Evolutionary conservation across 2,329 filamentous ascomycete species (phyloP).

Genomic region (Trichoderma koningiopsis): DNA sequence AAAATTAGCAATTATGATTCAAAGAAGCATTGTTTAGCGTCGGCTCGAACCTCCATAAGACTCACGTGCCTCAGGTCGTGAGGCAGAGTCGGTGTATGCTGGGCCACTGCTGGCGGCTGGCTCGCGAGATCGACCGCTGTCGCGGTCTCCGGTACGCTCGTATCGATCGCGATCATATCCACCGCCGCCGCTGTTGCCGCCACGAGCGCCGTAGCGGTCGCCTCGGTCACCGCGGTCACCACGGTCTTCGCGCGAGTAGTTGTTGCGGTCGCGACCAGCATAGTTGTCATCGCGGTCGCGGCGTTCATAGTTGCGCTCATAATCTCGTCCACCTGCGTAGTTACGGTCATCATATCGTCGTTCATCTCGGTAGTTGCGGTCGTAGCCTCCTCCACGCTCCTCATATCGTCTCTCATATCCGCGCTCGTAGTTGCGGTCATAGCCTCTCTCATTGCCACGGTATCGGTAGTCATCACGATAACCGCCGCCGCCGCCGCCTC

Average conservation of each 20-base stretch:
- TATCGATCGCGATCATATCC: conserved; percentile 54
- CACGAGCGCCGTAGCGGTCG: conserved; percentile 45
- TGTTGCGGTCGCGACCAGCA: conserved; percentile 44
- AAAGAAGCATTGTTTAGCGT: conserved; percentile 25
- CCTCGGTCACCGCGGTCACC: conserved; percentile 11
- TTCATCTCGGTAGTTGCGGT: conserved; percentile 55
- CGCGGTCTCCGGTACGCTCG: conserved; percentile 49
- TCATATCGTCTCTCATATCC: conserved; percentile 46
- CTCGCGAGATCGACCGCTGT: conserved; percentile 45
- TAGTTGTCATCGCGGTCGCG: conserved; percentile 49
- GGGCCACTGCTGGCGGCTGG: conserved; percentile 39
- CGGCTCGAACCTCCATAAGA: conserved; percentile 47
- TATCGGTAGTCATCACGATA: conserved; percentile 61
- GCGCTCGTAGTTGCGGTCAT: conserved; percentile 52
- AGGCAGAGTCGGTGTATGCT: conserved; percentile 46
- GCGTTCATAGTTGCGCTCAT: conserved; percentile 59
- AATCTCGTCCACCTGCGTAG: conserved; percentile 58
- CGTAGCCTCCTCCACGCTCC: conserved; percentile 44
- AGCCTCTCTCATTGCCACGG: conserved; percentile 48
- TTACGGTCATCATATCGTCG: conserved; percentile 51
- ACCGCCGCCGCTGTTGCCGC: conserved; percentile 35
- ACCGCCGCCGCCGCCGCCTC: conserved; percentile 47
- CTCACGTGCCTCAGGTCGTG: conserved; percentile 49
- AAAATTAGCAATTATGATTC: conserved; percentile 30
- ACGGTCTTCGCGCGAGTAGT: conserved; percentile 49